Evolutionary conservation across 306 rosid species (phyloP), one percentile per base, ranked within the genome.

Genomic region (Carpinus viminea): DNA sequence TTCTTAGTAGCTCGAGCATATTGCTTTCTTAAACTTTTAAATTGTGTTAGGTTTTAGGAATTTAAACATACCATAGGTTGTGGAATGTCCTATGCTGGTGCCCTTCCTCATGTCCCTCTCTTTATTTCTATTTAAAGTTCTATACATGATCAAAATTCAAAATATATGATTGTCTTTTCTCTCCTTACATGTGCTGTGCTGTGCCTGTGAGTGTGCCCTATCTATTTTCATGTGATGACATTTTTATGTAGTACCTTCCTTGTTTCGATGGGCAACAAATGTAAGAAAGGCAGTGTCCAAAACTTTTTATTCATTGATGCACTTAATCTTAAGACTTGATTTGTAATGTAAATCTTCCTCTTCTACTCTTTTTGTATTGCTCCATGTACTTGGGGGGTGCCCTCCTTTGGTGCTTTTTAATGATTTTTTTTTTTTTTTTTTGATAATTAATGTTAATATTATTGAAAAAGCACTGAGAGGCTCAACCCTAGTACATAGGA

Each of bases 41-140:
- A 65, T 65, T 65, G 50, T 62, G 45, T 65, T 65, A 38, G 48
- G 21, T 41, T 66, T 36, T 8, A 66, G 71, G 47, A 66, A 38
- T 66, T 66, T 38, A 66, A 18, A 16, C 13, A 38, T 38, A 38
- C 50, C 12, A 4, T 16, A 17, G 15, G 50, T 66, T 66, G 50
- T 41, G 16, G 71, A 4, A 10, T 3, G 28, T 38, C 41, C 38
- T 4, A 36, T 4, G n/a, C 16, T 2, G 0, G 7, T 57, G 15
- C 9, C 10, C 46, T 64, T 64, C 70, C 70, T 64, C 9, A 15
- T 34, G 45, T 21, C 18, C n/a, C 64, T 9, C 26, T 57, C 1
- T 60, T 12, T 26, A 26, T 26, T 4, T 26, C 68, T 60, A 8
- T 28, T 12, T 28, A 28, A 17, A 4, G 17, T 60, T 26, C 41